Base-by-base conservation (phyloP, 306 rosid species). In the Glycine tomentella region DNA sequence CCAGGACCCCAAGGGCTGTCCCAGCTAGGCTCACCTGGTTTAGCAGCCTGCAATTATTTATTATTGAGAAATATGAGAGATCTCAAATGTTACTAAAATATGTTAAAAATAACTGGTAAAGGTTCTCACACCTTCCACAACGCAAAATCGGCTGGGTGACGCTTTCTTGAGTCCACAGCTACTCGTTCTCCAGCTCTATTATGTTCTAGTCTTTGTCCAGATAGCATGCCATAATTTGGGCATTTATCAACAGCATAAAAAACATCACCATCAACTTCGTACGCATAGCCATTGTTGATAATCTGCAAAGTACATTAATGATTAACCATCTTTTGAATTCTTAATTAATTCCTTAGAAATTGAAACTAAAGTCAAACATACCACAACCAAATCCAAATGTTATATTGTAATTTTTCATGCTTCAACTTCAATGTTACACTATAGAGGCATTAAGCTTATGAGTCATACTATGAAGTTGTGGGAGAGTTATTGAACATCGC, bases 1-100 rank as follows among this genome's bases (percentile, higher is more conserved):
- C 98, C 99, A 79, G 81, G 91, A 74, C 98, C 98, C 99, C 99
- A 95, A 34, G 94, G 96, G 76, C 99, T 95, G 76, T 93, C 93
- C 99, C 99, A 95, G 79, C 98, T 89, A 58, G 97, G 98, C 86
- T 95, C 99, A 15, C 92, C 99, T 17, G 97, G 91, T 83, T 94
- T 94, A 31, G 97, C 94, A 76, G 93, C 90, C 98, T 94, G 89
- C 83, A 87, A 84, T 79, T 38, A 67, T 68, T 11, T 38, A 67
- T 68, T 11, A 72, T 15, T 36, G 63, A 62, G 53, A 80, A 64
- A 59, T 48, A 42, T 59, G 65, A 75, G 48, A 76, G 9, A 74
- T 36, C 36, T 64, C 25, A 84, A 46, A 48, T 49, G 64, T 53
- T 45, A 36, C 44, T 4, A 56, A 79, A 83, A 55, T 34, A 59